Base-by-base conservation (phyloP, 768 basidiomycete species). In the Rhodotorula paludigena region DNA sequence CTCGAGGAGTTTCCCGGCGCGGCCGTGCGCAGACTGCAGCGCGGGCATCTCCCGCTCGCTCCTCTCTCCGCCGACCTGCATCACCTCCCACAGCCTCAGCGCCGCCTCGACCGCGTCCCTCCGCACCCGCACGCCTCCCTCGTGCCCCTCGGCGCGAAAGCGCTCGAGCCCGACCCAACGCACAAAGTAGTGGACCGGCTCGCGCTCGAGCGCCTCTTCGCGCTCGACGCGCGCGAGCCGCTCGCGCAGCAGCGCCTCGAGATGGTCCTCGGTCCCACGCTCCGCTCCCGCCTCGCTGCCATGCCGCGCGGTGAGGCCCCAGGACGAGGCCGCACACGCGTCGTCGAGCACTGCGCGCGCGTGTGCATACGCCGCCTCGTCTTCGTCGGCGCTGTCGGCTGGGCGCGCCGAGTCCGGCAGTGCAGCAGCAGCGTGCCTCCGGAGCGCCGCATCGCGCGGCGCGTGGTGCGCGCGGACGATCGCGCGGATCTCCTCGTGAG, bases 221-320 rank as follows among this genome's bases (percentile, higher is more conserved):
- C 67, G 57, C 39, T 56, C 61, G 21, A 68, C 62, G 9, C 57
- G 51, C 35, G 41, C 62, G n/a, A 68, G 45, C 4, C 67, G 67
- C 18, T n/a, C 42, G 11, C 30, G 45, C 18, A 60, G 52, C 1
- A 68, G 57, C 18, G 33, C 52, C 23, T 63, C 67, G 32, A 68
- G 61, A 21, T 2, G 30, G 8, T 23, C 25, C 30, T n/a, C 25
- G 7, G 36, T 28, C n/a, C n/a, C n/a, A n/a, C n/a, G n/a, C n/a
- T n/a, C n/a, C n/a, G n/a, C n/a, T n/a, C n/a, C n/a, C n/a, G 56
- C 33, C 28, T 18, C 32, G 16, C n/a, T 2, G 10, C 21, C 35
- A 4, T 6, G 25, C 10, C n/a, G 48, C 57, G 10, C 44, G 32
- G n/a, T 21, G 30, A 21, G n/a, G n/a, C n/a, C n/a, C n/a, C 21